Base-by-base conservation (phyloP, 2,329 filamentous ascomycete genomes). In the Incumbomyces delicatus region DNA sequence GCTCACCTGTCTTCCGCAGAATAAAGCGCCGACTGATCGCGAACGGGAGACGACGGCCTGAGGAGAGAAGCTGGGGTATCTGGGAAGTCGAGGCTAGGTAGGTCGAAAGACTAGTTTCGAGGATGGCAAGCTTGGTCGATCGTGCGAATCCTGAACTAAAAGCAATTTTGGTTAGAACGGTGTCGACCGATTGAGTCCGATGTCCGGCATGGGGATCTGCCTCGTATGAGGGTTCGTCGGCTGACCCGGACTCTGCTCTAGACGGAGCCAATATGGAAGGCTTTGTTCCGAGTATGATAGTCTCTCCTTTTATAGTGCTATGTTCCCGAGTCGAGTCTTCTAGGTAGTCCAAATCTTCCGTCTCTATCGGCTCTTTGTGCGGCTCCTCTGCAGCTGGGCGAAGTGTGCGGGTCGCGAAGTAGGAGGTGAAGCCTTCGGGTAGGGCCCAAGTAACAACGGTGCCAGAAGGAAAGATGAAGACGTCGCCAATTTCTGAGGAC, bases 381-480 rank as follows among this genome's bases (percentile, higher is more conserved):
- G 85, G 78, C 43, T 81, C 80, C 53, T 85, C 77, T 12, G 89
- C 86, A 1, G 90, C 88, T 0, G 80, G 76, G 16, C 86, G 74
- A 11, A 96, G 73, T 29, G 84, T 80, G 47, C 76, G 77, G 7
- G 85, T 85, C 4, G 85, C 81, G 18, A 88, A 68, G 41, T 75
- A 76, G 16, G 74, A 75, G 13, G 88, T 82, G 14, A 87, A 78
- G 48, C 83, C 79, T 50, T 87, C 77, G 1, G 87, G 82, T 1
- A 95, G 73, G 4, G 86, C 85, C 92, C 92, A 98, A 18, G 87
- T 83, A 5, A 96, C 92, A 6, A 96, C 77, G 11, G 89, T 94
- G 10, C 92, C 92, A 0, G 89, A 95, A 7, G 90, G 88, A 56
- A 98, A 98, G 47, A 98, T 82, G 61, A 96, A 96, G 42, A 96